phyloP scores from a whole-genome alignment of 345 rosid genomes.

The Boechera divaricarpa region DNA sequence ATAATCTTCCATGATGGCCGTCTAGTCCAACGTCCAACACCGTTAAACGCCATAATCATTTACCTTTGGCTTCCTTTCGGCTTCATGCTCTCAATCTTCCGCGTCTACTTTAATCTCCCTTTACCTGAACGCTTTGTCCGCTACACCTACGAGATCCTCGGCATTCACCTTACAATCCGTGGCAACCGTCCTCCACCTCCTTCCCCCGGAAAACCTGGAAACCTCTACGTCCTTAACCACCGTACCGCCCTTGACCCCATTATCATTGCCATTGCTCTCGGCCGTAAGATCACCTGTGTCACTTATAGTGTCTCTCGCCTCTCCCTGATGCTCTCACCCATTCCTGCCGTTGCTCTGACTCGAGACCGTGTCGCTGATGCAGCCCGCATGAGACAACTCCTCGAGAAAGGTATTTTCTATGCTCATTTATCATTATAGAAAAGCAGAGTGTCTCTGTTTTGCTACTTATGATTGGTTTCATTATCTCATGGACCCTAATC shows the following conservation, averaged over 20 bases:
- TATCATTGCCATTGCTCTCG: conserved; percentile 88
- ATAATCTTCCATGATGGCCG: conserved; percentile 98
- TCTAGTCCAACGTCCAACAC: conserved; percentile 80
- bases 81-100: conserved; percentile 74
- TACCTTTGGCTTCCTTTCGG: conserved; percentile 93
- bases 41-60: conserved; percentile 69
- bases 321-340: conserved; percentile 83
- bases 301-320: conserved; percentile 94
- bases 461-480: neutral
- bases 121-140: conserved; percentile 93
- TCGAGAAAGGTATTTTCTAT: conserved; percentile 50
- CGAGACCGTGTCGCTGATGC: conserved; percentile 95
- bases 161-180: conserved; percentile 85
- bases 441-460: conserved; percentile 16
- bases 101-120: conserved; percentile 90
- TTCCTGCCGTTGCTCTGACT: conserved; percentile 91
- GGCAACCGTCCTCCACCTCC: conserved; percentile 87
- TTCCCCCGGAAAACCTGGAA: conserved; percentile 73
- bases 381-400: conserved; percentile 67
- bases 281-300: conserved; percentile 91
- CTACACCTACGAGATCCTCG: conserved; percentile 91
- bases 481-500: neutral
- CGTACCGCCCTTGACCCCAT: conserved; percentile 96
- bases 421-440: neutral
- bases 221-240: conserved; percentile 93